phyloP scores from a whole-genome alignment of 768 basidiomycete species.

The Lyophyllum semitale region DNA sequence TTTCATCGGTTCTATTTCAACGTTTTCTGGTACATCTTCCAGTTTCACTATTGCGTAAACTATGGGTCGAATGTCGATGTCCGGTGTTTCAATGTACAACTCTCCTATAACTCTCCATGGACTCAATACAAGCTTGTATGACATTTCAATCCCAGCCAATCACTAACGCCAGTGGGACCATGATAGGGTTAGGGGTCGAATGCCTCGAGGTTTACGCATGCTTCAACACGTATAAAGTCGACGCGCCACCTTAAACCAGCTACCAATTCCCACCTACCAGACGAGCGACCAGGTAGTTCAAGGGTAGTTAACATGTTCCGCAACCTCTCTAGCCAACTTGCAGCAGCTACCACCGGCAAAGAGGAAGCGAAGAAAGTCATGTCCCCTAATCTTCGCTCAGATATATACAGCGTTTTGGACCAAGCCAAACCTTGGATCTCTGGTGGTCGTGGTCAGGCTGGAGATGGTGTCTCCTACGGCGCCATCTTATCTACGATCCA shows the following conservation, averaged over 20 bases:
- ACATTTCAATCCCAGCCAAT: too few relatives aligned
- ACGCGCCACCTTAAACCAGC: constrained; percentile 1
- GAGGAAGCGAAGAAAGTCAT: constrained; percentile 44
- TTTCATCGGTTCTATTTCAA: constrained; percentile 57
- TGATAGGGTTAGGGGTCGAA: constrained; percentile 5
- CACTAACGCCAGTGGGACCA: too few relatives aligned
- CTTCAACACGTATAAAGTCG: constrained; percentile 16
- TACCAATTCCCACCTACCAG: constrained; percentile 3
- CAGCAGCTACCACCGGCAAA: constrained; percentile 28
- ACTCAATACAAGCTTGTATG: neutral
- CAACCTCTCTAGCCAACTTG: constrained; percentile 43
- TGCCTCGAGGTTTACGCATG: constrained; percentile 45
- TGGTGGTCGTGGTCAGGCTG: constrained; percentile 46
- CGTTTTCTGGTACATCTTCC: constrained; percentile 65
- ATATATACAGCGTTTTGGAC: constrained; percentile 53
- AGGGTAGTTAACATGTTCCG: constrained; percentile 55
- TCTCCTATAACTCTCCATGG: neutral
- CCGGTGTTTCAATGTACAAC: constrained; percentile 1
- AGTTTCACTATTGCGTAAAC: constrained; percentile 57
- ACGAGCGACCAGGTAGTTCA: neutral
- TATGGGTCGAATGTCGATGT: neutral
- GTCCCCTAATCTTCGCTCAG: constrained; percentile 49
- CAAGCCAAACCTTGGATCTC: constrained; percentile 47
- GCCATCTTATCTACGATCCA: constrained; percentile 45
- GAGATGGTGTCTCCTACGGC: constrained; percentile 54